A percentile compares a stretch with the other conserved stretches of the same genome.
Conservation (phyloP, 2,329 filamentous ascomycete genomes). For the Stylonectria norvegica region DNA sequence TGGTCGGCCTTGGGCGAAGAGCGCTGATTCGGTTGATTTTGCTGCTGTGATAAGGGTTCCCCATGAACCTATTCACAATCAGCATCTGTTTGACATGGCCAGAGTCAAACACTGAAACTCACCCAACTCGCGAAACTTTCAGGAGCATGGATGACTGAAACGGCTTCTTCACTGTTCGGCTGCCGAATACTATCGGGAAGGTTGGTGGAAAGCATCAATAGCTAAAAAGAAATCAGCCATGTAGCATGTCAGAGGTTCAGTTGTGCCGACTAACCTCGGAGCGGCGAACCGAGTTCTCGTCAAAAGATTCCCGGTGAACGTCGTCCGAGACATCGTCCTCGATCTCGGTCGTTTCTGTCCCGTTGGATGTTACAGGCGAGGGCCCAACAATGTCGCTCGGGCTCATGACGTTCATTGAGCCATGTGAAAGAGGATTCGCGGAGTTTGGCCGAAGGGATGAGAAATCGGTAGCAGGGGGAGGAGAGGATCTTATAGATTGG, state of each 20-base stretch:
- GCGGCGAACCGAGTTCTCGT: constrained; percentile 17
- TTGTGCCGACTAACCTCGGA: constrained; percentile 27
- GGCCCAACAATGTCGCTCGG: constrained; percentile 72
- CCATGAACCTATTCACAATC: constrained; percentile 39
- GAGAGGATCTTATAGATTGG: constrained; percentile 31
- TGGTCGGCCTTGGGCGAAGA: constrained; percentile 39
- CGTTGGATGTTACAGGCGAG: constrained; percentile 81
- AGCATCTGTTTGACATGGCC: no score
- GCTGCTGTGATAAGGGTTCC: constrained; percentile 36
- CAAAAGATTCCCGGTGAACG: constrained; percentile 34
- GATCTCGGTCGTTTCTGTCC: constrained; percentile 79
- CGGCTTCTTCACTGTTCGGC: constrained; percentile 68
- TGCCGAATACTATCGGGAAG: constrained; percentile 56
- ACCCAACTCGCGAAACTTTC: constrained; percentile 81
- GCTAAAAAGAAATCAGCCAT: constrained; percentile 32
- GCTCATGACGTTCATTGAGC: constrained; percentile 53
- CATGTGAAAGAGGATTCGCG: constrained; percentile 44
- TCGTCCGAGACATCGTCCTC: constrained; percentile 72
- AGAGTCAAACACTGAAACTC: no score
- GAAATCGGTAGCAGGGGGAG: constrained; percentile 39
- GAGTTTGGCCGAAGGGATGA: constrained; percentile 52
- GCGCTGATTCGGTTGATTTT: constrained; percentile 32
- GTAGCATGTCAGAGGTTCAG: neutral
- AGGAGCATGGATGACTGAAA: constrained; percentile 89
- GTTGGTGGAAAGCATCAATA: constrained; percentile 54